Base-by-base conservation (phyloP, 768 basidiomycete species). In the Pleurotus platypus region DNA sequence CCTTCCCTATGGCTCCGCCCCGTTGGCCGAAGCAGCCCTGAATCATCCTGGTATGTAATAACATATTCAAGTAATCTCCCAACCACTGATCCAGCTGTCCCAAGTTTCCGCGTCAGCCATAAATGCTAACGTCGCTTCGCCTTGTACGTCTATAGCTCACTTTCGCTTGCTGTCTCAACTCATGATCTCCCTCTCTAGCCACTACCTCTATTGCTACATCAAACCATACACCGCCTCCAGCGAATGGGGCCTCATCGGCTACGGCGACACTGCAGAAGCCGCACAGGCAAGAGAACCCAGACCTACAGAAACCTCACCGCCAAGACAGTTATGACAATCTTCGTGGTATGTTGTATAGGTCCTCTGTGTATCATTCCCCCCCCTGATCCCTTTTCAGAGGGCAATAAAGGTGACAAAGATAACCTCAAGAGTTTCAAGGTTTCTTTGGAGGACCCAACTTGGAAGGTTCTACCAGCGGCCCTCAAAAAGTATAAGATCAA, bases 401-500 rank as follows among this genome's bases (percentile, higher is more conserved):
- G 35, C 13, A 42, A 37, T 18, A 54, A 54, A 39, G 26, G 38
- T n/a, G 49, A 50, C 27, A 50, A 50, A 20, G 20, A 54, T 64
- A 92, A 91, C 63, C 78, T 92, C 60, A 93, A 95, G 75, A 92
- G 89, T 65, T 98, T 99, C 83, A 94, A 96, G 71, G 96, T 99
- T 58, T 97, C 92, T 62, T 70, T 99, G 57, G 96, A 98, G 55
- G 97, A 99, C 69, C 97, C 97, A 0, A 97, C 96, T 30, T 98
- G 92, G 89, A 98, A 98, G 68, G 97, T 99, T 18, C 77, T 99
- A 13, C 97, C 97, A 1, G 97, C 97, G 0, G 97, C 97, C 13
- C 76, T 99, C 61, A 98, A 98, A 75, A 98, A 98, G 72, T 99
- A 99, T 71, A 94, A 92, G 67, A 98, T 98, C 73, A 94, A 96